Evolutionary conservation across 306 rosid species (phyloP), one percentile per base, ranked within the genome.

Genomic region (Malus fusca): DNA sequence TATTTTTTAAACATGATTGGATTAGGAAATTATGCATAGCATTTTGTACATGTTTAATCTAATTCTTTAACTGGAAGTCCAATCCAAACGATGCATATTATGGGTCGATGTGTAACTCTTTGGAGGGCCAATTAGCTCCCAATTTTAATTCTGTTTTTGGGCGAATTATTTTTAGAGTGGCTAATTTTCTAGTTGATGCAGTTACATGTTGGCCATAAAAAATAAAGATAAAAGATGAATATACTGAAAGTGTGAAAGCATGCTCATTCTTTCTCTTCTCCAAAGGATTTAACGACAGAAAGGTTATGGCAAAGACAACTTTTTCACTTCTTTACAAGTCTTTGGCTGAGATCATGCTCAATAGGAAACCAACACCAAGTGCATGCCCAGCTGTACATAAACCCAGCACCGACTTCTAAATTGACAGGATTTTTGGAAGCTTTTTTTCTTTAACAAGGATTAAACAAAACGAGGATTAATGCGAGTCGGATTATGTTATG

Each of bases 331-430:
- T 73, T 73, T 42, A 61, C 35, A 59, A 11, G 62, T 61, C 42
- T 33, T 60, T 11, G 77, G 59, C 77, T 26, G 43, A 61, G 60
- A 12, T 52, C 74, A 81, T 58, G 59, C 33, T 40, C 25, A 69
- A 59, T 69, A 18, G 40, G 63, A 69, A 58, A 43, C 69, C 75
- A 56, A 69, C 69, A 44, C 69, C 69, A 30, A 42, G 9, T 30
- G 48, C 66, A 43, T 30, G 65, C 69, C 71, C 28, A 43, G 61
- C 59, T 73, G 69, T 73, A 26, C 42, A 17, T 46, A 59, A 21
- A 37, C 63, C 30, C 4, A 58, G 30, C 63, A 58, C 63, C 63
- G 21, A 48, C 55, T 48, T 14, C 55, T 48, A 48, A 48, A 18
- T 51, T 31, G 30, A 53, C 11, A 71, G 33, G 30, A 28, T 11